Conservation (phyloP, 768 basidiomycete genomes). For the Lentinula sp. region DNA sequence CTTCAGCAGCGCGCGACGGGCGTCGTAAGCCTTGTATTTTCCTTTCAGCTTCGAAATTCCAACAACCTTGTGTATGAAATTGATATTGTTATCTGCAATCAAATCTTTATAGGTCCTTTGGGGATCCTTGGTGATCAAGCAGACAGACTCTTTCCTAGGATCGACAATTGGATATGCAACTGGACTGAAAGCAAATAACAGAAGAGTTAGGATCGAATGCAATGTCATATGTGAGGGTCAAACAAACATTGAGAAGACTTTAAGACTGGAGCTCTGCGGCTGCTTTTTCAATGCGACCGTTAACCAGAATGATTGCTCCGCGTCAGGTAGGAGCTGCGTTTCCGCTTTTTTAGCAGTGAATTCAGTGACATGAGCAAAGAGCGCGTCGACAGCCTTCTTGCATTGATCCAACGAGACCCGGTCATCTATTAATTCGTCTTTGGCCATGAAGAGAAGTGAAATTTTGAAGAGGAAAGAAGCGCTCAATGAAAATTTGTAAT, state of each 20-base stretch:
- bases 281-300: conserved; percentile 84
- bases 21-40: conserved; percentile 83
- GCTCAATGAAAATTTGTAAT: background rate
- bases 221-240: conserved; percentile 20
- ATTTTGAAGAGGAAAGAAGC: background rate
- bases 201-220: background rate
- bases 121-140: conserved; percentile 93
- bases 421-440: conserved; percentile 55
- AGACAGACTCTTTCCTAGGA: conserved; percentile 74
- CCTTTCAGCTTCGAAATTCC: conserved; percentile 90
- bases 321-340: conserved; percentile 66
- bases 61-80: conserved; percentile 88
- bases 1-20: conserved; percentile 74
- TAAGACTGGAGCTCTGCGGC: conserved; percentile 65
- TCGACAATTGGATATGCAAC: conserved; percentile 78
- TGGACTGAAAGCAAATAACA: conserved; percentile 37
- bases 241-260: conserved; percentile 80
- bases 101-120: conserved; percentile 96
- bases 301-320: conserved; percentile 87
- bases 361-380: conserved; percentile 66
- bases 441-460: conserved; percentile 28
- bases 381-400: conserved; percentile 70
- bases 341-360: conserved; percentile 60
- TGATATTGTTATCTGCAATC: conserved; percentile 68
- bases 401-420: conserved; percentile 71